These are phyloP conservation scores for Verticillium albo-atrum DNA, from an alignment of 2,329 filamentous ascomycete genomes.

Conservation along the genomic window DNA sequence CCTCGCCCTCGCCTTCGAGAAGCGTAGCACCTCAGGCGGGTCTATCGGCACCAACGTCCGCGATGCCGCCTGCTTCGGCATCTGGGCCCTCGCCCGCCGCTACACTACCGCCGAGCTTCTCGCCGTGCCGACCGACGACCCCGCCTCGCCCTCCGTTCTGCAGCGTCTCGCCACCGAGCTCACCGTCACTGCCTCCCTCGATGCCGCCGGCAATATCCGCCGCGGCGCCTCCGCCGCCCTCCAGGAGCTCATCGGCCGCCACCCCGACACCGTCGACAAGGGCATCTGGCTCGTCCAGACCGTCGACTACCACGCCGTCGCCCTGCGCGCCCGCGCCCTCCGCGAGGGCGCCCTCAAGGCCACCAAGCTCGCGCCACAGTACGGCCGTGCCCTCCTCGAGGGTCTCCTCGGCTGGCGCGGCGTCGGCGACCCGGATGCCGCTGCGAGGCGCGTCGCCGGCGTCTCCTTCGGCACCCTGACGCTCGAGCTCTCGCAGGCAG, in stretches of 20 bases:
- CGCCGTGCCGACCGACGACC: slow-evolving; percentile 47
- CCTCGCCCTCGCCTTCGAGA: slow-evolving; percentile 81
- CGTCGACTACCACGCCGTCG: slow-evolving; percentile 91
- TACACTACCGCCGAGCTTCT: slow-evolving; percentile 78
- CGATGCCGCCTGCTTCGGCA: slow-evolving; percentile 92
- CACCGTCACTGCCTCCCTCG: slow-evolving; percentile 75
- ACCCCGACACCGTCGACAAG: slow-evolving; percentile 76
- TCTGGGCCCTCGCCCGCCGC: slow-evolving; percentile 86
- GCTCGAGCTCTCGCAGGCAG: slow-evolving; percentile 28
- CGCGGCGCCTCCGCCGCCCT: slow-evolving; percentile 88
- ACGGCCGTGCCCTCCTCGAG: slow-evolving; percentile 65
- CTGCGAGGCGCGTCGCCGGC: slow-evolving; percentile 69
- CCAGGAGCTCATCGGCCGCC: slow-evolving; percentile 88
- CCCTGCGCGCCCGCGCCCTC: slow-evolving; percentile 78
- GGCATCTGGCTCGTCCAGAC: slow-evolving; percentile 84
- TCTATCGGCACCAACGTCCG: slow-evolving; percentile 86
- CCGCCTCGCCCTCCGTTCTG: slow-evolving; percentile 50
- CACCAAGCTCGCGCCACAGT: slow-evolving; percentile 62
- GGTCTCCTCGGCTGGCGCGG: slow-evolving; percentile 82
- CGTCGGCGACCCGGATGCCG: slow-evolving; percentile 71
- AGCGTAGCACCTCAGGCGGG: slow-evolving; percentile 77
- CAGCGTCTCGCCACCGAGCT: slow-evolving; percentile 80
- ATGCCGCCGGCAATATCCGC: slow-evolving; percentile 89
- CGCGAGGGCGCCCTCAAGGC: slow-evolving; percentile 69
- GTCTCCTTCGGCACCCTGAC: slow-evolving; percentile 60